phyloP scores from a whole-genome alignment of 768 basidiomycete species.

The Neoboletus magnificus region DNA sequence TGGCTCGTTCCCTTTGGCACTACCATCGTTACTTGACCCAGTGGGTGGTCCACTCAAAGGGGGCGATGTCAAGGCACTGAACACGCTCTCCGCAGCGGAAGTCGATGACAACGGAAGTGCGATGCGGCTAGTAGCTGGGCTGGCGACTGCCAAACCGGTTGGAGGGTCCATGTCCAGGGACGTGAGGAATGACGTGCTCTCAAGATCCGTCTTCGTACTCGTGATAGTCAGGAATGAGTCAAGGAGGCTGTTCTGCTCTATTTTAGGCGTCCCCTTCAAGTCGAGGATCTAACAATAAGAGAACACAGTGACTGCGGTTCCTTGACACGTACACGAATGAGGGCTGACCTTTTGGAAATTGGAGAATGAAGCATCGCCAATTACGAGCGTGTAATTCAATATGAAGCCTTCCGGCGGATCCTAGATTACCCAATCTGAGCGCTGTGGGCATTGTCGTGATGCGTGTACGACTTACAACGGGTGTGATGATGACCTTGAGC shows the following conservation, averaged over 20 bases:
- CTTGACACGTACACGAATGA: neutral
- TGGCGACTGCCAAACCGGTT: slow-evolving; percentile 51
- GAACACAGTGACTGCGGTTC: slow-evolving; percentile 9
- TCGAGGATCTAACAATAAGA: slow-evolving; percentile 72
- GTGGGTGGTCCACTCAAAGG: slow-evolving; percentile 62
- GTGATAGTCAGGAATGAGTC: slow-evolving; percentile 92
- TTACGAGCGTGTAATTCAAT: slow-evolving; percentile 89
- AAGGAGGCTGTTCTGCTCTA: slow-evolving; percentile 83
- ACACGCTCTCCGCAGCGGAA: slow-evolving; percentile 48
- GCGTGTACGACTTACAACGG: slow-evolving; percentile 56
- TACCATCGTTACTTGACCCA: slow-evolving; percentile 48
- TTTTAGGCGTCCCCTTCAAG: slow-evolving; percentile 86
- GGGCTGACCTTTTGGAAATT: slow-evolving; percentile 94
- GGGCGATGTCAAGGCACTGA: slow-evolving; percentile 56
- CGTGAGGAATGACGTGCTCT: slow-evolving; percentile 89
- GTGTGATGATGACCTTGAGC: slow-evolving; percentile 93
- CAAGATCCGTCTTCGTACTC: slow-evolving; percentile 85
- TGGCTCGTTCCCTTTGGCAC: slow-evolving; percentile 40
- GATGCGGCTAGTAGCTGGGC: slow-evolving; percentile 63
- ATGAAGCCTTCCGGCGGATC: slow-evolving; percentile 94
- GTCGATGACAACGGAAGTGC: slow-evolving; percentile 44
- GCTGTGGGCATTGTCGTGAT: neutral
- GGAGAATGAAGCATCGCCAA: slow-evolving; percentile 91
- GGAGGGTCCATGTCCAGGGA: slow-evolving; percentile 95
- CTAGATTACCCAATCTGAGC: slow-evolving; percentile 35